Evolutionary conservation across 106 monocot genomes (phyloP).

Genomic region (Dioscorea zingiberensis): DNA sequence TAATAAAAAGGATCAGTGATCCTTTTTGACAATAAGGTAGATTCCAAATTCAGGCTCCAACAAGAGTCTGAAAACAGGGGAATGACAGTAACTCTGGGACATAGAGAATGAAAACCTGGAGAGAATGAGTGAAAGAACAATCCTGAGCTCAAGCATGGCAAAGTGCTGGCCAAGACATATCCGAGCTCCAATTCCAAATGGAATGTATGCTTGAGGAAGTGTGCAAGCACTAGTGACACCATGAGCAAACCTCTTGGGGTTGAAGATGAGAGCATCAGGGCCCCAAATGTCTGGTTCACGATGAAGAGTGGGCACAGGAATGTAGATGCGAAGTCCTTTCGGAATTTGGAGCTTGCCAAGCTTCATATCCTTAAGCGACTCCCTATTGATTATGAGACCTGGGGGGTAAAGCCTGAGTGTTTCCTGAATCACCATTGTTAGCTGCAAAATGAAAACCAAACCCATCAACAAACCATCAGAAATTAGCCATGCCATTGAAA

Average conservation of each 20-base stretch:
- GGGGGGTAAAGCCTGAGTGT: conserved; percentile 68
- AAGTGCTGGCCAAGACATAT: conserved; percentile 43
- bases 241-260: conserved; percentile 46
- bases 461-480: too few species aligned
- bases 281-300: conserved; percentile 50
- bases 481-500: too few species aligned
- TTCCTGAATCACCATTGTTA: conserved; percentile 82
- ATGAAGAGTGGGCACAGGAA: conserved; percentile 37
- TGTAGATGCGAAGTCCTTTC: conserved; percentile 41
- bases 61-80: conserved; percentile 31
- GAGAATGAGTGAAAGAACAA: conserved; percentile 37
- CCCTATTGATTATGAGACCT: conserved; percentile 34
- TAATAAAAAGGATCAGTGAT: background rate
- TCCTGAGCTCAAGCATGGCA: conserved; percentile 41
- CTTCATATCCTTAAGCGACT: conserved; percentile 55
- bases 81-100: conserved; percentile 41
- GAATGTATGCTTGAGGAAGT: conserved; percentile 35
- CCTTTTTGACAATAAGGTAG: conserved; percentile 25
- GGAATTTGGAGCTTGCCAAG: conserved; percentile 51
- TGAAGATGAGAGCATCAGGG: conserved; percentile 32
- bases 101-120: conserved; percentile 34
- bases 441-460: conserved; percentile 21
- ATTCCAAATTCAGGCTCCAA: conserved; percentile 51
- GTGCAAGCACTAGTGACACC: conserved; percentile 38
- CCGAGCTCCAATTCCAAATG: conserved; percentile 41